phyloP scores from a whole-genome alignment of 768 basidiomycete species.

The Podaxis rugospora region DNA sequence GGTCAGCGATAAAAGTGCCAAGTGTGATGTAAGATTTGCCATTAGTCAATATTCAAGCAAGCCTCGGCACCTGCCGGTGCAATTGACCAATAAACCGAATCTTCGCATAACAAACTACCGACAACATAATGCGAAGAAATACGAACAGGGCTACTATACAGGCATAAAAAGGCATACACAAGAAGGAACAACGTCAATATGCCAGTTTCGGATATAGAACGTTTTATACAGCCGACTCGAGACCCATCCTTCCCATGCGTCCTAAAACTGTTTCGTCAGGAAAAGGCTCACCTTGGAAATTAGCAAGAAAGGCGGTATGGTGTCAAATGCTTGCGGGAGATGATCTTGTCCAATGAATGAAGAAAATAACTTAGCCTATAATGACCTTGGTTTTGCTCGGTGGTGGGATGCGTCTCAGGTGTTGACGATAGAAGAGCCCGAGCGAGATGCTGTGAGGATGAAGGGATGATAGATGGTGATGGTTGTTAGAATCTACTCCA shows the following conservation, averaged over 20 bases:
- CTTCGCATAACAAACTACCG: neutral
- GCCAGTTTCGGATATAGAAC: neutral
- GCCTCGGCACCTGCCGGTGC: neutral
- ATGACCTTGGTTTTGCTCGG: neutral
- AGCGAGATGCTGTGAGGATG: neutral
- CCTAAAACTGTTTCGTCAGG: neutral
- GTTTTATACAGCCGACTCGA: neutral
- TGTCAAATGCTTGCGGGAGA: neutral
- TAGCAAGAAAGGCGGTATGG: neutral
- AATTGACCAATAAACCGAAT: neutral
- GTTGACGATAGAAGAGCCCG: neutral
- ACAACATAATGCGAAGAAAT: neutral
- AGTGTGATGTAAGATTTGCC: neutral
- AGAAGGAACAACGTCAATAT: neutral
- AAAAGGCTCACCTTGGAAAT: constrained; percentile 6
- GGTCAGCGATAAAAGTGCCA: neutral
- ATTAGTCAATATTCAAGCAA: neutral
- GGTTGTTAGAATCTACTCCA: constrained; percentile 23
- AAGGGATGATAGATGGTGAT: neutral
- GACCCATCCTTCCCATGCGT: neutral
- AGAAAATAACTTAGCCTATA: constrained; percentile 21
- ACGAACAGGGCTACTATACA: neutral
- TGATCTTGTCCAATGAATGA: neutral
- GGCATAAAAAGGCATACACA: neutral
- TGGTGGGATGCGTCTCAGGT: neutral